Conservation (phyloP, 345 rosid species). For the Boechera divaricarpa region DNA sequence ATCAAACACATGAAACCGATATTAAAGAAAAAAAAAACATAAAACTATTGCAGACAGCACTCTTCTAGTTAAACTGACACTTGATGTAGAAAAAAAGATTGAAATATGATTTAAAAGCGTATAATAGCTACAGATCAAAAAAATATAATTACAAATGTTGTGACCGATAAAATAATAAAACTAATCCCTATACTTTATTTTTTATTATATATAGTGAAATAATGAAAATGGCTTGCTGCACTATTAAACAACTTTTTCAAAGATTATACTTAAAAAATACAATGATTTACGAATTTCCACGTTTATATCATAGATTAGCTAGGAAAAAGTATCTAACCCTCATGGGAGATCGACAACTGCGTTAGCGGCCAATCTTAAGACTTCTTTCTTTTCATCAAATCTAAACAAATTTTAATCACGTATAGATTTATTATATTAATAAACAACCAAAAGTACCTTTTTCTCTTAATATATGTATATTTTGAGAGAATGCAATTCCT, state of each 20-base stretch:
- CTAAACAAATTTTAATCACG: constrained; percentile 5
- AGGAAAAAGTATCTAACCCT: constrained; percentile 9
- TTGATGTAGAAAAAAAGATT: too few relatives aligned
- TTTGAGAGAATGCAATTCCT: constrained; percentile 17
- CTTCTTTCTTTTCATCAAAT: constrained; percentile 37
- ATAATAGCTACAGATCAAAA: background rate
- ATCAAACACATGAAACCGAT: background rate
- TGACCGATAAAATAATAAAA: background rate
- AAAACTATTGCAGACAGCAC: too few relatives aligned
- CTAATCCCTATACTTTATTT: too few relatives aligned
- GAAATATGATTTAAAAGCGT: background rate
- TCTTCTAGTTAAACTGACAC: too few relatives aligned
- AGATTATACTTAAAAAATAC: constrained; percentile 6
- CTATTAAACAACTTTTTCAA: background rate
- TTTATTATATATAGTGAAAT: background rate
- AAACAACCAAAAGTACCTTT: constrained; percentile 31
- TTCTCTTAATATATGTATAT: constrained; percentile 11
- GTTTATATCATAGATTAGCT: constrained; percentile 33
- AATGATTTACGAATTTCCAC: constrained; percentile 32
- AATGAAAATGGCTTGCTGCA: constrained; percentile 8
- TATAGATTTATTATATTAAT: background rate
- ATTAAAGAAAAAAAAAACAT: too few relatives aligned
- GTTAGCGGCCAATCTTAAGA: constrained; percentile 33
- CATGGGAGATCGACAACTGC: constrained; percentile 48
- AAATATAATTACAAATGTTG: background rate